Evolutionary conservation across 1,284 basidiomycete genomes (phyloP).

Genomic region (Baeospora myosura): DNA sequence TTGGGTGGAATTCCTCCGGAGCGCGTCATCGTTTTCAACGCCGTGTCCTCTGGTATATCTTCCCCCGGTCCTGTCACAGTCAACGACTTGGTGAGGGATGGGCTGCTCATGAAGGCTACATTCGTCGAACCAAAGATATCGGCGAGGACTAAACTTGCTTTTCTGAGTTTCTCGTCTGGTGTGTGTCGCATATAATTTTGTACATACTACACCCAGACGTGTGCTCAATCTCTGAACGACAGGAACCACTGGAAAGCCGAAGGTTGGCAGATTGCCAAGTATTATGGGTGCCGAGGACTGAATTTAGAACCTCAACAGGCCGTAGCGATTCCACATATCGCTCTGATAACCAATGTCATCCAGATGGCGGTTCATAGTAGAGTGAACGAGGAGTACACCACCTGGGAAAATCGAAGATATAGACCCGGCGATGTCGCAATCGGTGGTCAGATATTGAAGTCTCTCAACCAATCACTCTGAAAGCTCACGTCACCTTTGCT

Average conservation of each 20-base stretch:
- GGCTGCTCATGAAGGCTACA: conserved; percentile 20
- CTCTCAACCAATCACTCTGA: background rate
- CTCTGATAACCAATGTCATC: conserved; percentile 52
- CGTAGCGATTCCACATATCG: conserved; percentile 56
- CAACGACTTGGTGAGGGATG: conserved; percentile 28
- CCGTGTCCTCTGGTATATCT: conserved; percentile 16
- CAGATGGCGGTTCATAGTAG: conserved; percentile 46
- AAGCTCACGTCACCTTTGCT: conserved; percentile 13
- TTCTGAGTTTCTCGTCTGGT: conserved; percentile 69
- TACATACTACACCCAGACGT: conserved; percentile 21
- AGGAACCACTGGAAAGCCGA: conserved; percentile 41
- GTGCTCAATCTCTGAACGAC: background rate
- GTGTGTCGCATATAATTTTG: background rate
- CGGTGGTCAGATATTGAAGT: conserved; percentile 19
- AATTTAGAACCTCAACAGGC: conserved; percentile 30
- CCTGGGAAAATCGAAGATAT: conserved; percentile 32
- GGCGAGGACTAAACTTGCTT: conserved; percentile 44
- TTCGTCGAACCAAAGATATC: conserved; percentile 35
- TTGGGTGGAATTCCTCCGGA: conserved; percentile 42
- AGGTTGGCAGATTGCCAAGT: conserved; percentile 18
- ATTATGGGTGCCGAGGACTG: background rate
- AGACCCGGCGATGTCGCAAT: conserved; percentile 50
- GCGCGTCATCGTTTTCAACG: conserved; percentile 40
- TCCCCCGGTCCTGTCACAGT: conserved; percentile 18
- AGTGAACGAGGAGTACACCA: conserved; percentile 27